Evolutionary conservation across 1,284 basidiomycete species (phyloP).

Genomic region (Cutaneotrichosporon sp.): DNA sequence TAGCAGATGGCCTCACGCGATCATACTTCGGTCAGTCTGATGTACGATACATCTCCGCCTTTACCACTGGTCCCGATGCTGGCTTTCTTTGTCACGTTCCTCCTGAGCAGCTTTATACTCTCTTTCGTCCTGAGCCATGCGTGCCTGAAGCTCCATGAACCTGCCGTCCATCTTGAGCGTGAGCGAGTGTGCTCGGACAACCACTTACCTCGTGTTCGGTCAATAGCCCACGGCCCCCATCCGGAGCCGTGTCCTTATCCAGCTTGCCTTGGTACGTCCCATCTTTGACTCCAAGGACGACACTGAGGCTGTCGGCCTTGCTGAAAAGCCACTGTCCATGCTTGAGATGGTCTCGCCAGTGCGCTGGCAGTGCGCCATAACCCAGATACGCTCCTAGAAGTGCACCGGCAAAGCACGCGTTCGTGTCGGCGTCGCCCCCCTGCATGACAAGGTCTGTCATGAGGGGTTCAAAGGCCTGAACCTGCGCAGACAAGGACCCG

Average conservation of each 20-base stretch:
- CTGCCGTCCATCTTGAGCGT: constrained; percentile 2
- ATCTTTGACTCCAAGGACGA: constrained; percentile 2
- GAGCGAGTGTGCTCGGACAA: neutral
- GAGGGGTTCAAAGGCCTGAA: constrained; percentile 8
- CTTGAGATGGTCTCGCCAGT: constrained; percentile 10
- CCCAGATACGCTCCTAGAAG: constrained; percentile 15
- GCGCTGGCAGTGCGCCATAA: constrained; percentile 5
- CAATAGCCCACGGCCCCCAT: constrained; percentile 11
- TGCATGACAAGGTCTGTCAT: constrained; percentile 10
- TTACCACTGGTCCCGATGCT: neutral
- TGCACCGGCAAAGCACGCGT: constrained; percentile 14
- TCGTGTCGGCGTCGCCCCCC: constrained; percentile 19
- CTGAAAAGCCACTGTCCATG: constrained; percentile 7
- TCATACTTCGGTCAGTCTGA: no score
- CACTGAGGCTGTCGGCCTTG: constrained; percentile 6
- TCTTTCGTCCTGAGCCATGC: constrained; percentile 8
- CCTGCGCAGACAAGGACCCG: neutral
- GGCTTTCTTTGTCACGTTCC: neutral
- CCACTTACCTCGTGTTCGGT: neutral
- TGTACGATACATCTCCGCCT: neutral
- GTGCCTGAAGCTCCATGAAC: constrained; percentile 11
- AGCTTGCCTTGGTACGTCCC: constrained; percentile 3
- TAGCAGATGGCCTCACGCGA: no score
- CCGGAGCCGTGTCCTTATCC: constrained; percentile 5
- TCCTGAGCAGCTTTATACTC: neutral